Base-by-base conservation (phyloP, 2,329 filamentous ascomycete species). In the Phoma sp. region DNA sequence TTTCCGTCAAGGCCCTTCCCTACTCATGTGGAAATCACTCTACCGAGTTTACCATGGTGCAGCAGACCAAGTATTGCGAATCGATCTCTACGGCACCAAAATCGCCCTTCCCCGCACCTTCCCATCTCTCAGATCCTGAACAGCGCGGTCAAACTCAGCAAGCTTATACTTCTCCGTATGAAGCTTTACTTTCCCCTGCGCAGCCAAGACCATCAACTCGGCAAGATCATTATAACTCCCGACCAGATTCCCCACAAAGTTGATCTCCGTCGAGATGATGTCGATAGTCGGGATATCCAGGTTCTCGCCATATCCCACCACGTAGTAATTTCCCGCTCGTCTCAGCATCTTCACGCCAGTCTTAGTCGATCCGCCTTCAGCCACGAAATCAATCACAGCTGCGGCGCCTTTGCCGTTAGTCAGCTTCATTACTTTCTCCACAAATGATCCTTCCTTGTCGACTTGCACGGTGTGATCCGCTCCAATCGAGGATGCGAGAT, bases 161-260 rank as follows among this genome's bases (percentile, higher is more conserved):
- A 52, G 49, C 24, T 42, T 52, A 36, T 52, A 52, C 37, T 52
- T 46, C 4, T 42, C 46, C 13, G 48, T 52, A 18, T 46, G 48
- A 23, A 52, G 29, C 23, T 45, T 52, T 9, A 52, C 48, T 14
- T 46, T 52, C 11, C 48, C 48, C 23, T 52, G 48, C 10, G 48
- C 48, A 29, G 48, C 48, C 24, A 52, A 23, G 8, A 41, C 37
- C 42, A 52, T 52, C 41, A 52, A 36, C 25, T 45, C 48, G 25
- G 48, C 41, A n/a, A 45, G 48, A 33, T 45, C 48, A 10, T 52
- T 52, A 40, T 52, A 52, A 40, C 41, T 52, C 35, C 48, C 48
- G 7, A 45, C 41, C 35, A 52, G 35, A 10, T 52, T 52, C 9
- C 41, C 48, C 11, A 51, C 13, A 14, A 52, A 52, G 11, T 52